Evolutionary conservation across 495 filamentous ascomycete genomes (phyloP).

Genomic region (Xylaria acuta): DNA sequence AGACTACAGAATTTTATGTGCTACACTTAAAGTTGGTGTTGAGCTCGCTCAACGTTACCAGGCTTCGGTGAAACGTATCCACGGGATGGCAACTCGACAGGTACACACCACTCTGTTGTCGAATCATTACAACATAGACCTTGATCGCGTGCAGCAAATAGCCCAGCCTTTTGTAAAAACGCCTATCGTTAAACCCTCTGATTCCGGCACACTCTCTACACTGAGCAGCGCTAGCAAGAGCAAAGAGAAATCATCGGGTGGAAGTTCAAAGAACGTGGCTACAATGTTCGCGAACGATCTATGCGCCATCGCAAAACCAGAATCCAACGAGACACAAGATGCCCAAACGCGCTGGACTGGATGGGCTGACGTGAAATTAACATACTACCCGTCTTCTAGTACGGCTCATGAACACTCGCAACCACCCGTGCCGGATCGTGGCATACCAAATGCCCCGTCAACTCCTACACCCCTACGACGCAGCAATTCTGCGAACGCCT

Average conservation of each 20-base stretch:
- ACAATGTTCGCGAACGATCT: constrained; percentile 79
- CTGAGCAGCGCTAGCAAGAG: constrained; percentile 62
- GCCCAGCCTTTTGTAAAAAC: constrained; percentile 83
- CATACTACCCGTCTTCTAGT: constrained; percentile 51
- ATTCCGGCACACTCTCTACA: constrained; percentile 47
- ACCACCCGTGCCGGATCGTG: constrained; percentile 34
- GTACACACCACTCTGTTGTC: constrained; percentile 76
- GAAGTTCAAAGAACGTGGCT: constrained; percentile 48
- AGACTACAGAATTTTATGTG: constrained; percentile 74
- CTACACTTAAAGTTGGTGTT: constrained; percentile 75
- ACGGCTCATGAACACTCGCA: constrained; percentile 31
- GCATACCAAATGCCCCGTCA: constrained; percentile 37
- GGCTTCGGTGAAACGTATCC: constrained; percentile 76
- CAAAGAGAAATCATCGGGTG: constrained; percentile 67
- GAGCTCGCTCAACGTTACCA: constrained; percentile 92
- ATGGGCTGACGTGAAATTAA: constrained; percentile 58
- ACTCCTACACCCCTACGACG: constrained; percentile 57
- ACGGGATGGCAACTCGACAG: constrained; percentile 57
- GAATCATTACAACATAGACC: constrained; percentile 92
- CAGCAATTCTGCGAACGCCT: constrained; percentile 46
- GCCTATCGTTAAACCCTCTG: constrained; percentile 48
- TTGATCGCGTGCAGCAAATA: constrained; percentile 84
- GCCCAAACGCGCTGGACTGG: constrained; percentile 47
- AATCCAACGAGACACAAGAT: constrained; percentile 43
- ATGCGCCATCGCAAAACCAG: constrained; percentile 65